Percentiles rank a stretch among this genome's conserved stretches.
Conservation (phyloP, 2,329 filamentous ascomycete species). For the Aotearoamyces nothofagi region DNA sequence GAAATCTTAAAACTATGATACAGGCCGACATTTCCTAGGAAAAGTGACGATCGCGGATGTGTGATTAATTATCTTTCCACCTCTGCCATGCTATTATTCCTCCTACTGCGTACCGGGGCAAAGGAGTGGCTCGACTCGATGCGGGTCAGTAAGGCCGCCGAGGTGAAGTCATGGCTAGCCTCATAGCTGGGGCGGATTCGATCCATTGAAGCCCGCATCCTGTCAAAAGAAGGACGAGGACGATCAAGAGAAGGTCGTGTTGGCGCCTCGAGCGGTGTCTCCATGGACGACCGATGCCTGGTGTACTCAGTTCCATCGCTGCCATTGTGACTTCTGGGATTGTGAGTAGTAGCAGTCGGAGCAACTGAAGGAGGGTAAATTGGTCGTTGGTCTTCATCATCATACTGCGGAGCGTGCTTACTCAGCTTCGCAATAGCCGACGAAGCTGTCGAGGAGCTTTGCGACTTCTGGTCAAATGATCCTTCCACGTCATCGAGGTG, state of each 20-base stretch:
- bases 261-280: constrained; percentile 22
- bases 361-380: constrained; percentile 89
- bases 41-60: no score
- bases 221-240: constrained; percentile 72
- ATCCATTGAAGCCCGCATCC: constrained; percentile 77
- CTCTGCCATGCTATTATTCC: constrained; percentile 8
- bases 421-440: constrained; percentile 35
- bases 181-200: constrained; percentile 73
- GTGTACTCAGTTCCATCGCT: constrained; percentile 93
- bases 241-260: constrained; percentile 33
- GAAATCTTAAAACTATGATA: no score
- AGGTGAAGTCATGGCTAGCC: constrained; percentile 79
- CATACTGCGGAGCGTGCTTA: constrained; percentile 42
- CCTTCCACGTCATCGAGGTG: constrained; percentile 33
- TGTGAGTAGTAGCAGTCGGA: constrained; percentile 61
- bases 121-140: constrained; percentile 55
- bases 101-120: constrained; percentile 13
- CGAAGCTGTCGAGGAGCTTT: constrained; percentile 34
- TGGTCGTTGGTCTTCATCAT: constrained; percentile 75
- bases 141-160: constrained; percentile 68
- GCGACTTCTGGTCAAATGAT: constrained; percentile 22
- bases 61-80: constrained; percentile 9
- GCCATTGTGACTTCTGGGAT: constrained; percentile 69
- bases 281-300: constrained; percentile 44
- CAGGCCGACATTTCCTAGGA: no score